Evolutionary conservation across 1,139 yeast species (phyloP).

Genomic region (Debaryomyces singareniensis): DNA sequence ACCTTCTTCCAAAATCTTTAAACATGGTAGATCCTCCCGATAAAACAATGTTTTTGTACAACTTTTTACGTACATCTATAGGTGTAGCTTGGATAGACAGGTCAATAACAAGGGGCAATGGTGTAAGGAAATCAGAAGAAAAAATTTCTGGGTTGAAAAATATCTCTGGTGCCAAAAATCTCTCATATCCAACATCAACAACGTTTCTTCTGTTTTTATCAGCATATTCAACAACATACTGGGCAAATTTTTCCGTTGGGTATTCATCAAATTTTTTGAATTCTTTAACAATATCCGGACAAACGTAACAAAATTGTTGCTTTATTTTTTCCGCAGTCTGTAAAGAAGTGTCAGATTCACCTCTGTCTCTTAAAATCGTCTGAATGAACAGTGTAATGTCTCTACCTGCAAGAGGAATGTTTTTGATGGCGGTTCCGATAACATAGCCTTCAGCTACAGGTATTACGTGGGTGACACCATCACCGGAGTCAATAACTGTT

Average conservation of each 20-base stretch:
- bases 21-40: conserved; percentile 99
- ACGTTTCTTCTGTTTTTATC: conserved; percentile 60
- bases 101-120: conserved; percentile 92
- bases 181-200: conserved; percentile 95
- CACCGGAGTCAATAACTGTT: conserved; percentile 96
- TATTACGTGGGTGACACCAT: conserved; percentile 96
- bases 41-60: conserved; percentile 89
- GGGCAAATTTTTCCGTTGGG: conserved; percentile 84
- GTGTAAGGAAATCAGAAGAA: conserved; percentile 90
- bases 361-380: conserved; percentile 89
- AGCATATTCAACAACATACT: conserved; percentile 76
- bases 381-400: conserved; percentile 94
- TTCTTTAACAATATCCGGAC: conserved; percentile 96
- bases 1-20: conserved; percentile 93
- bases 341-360: conserved; percentile 88
- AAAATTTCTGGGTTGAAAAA: conserved; percentile 98
- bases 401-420: conserved; percentile 97
- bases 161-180: conserved; percentile 97
- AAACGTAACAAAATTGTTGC: conserved; percentile 93
- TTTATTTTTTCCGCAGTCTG: conserved; percentile 95
- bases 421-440: conserved; percentile 93
- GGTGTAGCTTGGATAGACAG: conserved; percentile 94
- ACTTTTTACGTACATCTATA: conserved; percentile 94
- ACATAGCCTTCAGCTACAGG: conserved; percentile 99
- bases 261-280: conserved; percentile 91